Evolutionary conservation across 2,329 filamentous ascomycete genomes (phyloP), one percentile per base, ranked within the genome.

Genomic region (Sporothrix pallida): DNA sequence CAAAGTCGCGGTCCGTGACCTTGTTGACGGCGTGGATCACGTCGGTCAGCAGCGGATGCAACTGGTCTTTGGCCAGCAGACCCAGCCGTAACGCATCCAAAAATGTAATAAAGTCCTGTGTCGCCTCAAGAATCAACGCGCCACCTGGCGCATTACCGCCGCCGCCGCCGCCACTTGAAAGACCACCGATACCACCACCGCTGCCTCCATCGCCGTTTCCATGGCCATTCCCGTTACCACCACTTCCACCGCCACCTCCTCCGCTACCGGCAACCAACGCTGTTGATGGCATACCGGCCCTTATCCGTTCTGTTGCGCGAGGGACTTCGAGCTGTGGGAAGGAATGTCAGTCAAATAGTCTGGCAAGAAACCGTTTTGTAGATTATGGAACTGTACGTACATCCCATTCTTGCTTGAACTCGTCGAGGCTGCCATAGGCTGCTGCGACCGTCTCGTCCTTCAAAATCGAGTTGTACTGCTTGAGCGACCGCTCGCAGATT

Each of bases 91-190:
- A 88, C 17, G 96, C 97, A 80, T 99, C 96, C 71, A 99, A 88
- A 80, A 99, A 95, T 0, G 96, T 99, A 82, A 99, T 99, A 82
- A 99, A 99, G 81, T 98, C 97, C 82, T 99, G 95, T 0, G 95
- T 98, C 1, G 96, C 96, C 76, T 95, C 91, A 58, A 97, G 85
- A 74, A 98, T 97, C 50, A 98, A 82, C 2, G 89, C 85, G 10
- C 89, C 88, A 75, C 87, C 88, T 50, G 86, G 87, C 78, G 84
- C 82, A 72, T 80, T 84, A 82, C 56, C 8, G 84, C 56, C 52
- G 87, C 86, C n/a, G 85, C 87, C 42, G 90, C 83, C 83, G 1
- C 94, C 65, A 26, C 56, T 63, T 46, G 79, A 10, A 82, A 80
- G 3, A 84, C 80, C 46, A 84, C 81, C n/a, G 85, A 81, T 1